Conservation (phyloP, 73 alveolate species). For the Paramecium bursaria region DNA sequence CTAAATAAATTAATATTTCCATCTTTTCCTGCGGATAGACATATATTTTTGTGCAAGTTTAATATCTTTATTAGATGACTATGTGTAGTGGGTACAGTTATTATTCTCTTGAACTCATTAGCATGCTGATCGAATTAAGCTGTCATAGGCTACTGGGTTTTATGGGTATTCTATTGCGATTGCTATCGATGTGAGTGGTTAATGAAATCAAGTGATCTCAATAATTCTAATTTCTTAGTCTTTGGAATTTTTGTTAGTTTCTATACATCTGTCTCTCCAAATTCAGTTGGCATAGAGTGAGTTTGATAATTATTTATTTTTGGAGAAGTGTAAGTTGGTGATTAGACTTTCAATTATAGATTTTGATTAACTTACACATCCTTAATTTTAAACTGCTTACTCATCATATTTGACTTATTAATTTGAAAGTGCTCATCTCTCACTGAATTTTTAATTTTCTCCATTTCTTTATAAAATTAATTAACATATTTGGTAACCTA, state of each 20-base stretch:
- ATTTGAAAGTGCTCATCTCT: slow-evolving; percentile 49
- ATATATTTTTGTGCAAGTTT: slow-evolving; percentile 2
- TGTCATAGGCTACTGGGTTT: not conserved
- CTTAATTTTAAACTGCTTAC: slow-evolving; percentile 20
- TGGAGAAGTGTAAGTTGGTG: not conserved
- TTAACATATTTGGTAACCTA: slow-evolving; percentile 11
- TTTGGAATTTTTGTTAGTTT: not conserved
- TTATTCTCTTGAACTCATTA: slow-evolving; percentile 33
- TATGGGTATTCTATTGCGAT: not conserved
- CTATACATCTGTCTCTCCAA: not conserved
- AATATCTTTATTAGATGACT: not conserved
- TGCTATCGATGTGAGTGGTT: slow-evolving; percentile 23
- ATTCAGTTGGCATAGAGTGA: not conserved
- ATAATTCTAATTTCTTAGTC: not conserved
- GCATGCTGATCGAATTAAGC: slow-evolving; percentile 40
- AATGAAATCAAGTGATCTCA: slow-evolving; percentile 27
- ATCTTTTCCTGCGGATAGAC: slow-evolving; percentile 54
- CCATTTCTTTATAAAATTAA: slow-evolving; percentile 50
- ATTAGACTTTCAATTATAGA: slow-evolving; percentile 17
- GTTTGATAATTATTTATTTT: not conserved
- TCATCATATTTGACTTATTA: slow-evolving; percentile 28
- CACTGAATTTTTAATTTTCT: not conserved
- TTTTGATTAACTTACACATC: slow-evolving; percentile 16
- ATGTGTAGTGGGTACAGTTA: slow-evolving; percentile 1
- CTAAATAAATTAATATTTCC: slow-evolving; percentile 28